phyloP scores from a whole-genome alignment of 176 grass and related monocot genomes.

The Aegilops umbellulata region DNA sequence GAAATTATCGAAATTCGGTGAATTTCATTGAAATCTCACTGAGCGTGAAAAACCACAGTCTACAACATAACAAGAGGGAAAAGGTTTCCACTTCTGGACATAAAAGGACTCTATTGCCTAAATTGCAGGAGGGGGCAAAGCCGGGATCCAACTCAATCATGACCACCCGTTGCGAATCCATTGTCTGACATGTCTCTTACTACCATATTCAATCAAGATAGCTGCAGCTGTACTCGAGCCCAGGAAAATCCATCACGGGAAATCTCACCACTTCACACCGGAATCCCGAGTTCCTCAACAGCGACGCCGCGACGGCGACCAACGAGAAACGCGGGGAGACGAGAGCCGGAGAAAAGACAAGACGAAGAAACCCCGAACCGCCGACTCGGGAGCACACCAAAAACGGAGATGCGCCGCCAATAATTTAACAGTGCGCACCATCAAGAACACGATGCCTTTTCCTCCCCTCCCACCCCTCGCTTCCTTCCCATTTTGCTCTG shows the following conservation, averaged over 20 bases:
- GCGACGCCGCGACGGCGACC: slow-evolving; percentile 23
- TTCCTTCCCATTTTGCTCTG: neutral
- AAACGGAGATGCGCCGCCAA: neutral
- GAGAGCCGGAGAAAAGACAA: neutral
- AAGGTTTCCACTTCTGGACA: too few relatives aligned
- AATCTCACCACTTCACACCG: neutral
- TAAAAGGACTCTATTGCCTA: too few relatives aligned
- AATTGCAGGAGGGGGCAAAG: too few relatives aligned
- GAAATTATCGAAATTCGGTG: too few relatives aligned
- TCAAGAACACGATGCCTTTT: neutral
- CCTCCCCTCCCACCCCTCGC: neutral
- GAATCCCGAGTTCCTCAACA: slow-evolving; percentile 6
- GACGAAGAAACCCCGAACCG: neutral
- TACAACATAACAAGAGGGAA: too few relatives aligned
- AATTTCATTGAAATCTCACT: too few relatives aligned
- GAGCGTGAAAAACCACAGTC: too few relatives aligned
- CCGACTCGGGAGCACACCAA: slow-evolving; percentile 23
- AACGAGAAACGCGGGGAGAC: neutral
- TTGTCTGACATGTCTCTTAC: neutral
- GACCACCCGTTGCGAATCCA: neutral
- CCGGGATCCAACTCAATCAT: neutral
- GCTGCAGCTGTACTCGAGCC: neutral
- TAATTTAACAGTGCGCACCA: neutral
- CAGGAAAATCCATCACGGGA: neutral
- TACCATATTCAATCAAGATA: neutral